Base-by-base conservation (phyloP, 2,329 filamentous ascomycete species). In the Penicillium sp. region DNA sequence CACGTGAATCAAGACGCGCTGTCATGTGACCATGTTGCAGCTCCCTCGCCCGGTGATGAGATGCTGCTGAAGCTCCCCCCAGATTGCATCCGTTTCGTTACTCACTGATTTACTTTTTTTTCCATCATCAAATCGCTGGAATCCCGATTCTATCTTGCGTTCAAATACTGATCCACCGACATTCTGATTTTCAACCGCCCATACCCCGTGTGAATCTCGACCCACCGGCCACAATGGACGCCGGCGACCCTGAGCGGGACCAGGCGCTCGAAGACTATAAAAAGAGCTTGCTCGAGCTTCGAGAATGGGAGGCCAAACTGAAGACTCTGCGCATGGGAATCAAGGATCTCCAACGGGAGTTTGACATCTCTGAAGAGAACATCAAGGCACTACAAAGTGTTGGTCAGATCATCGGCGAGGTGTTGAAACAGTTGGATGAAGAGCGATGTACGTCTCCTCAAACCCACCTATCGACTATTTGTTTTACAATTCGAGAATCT, bases 381-480 rank as follows among this genome's bases (percentile, higher is more conserved):
- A 98, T 99, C 83, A 99, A 99, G 83, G 95, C 95, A 65, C 82
- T 99, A 71, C 95, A 99, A 82, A 98, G 95, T 76, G 95, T 99
- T 54, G 95, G 95, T 50, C 95, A 99, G 81, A 99, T 99, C 77
- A 98, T 99, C 76, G 95, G 95, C 69, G 95, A 99, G 79, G 96
- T 99, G 60, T 81, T 99, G 72, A 99, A 99, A 82, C 96, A 99
- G 82, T 84, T 99, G 63, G 95, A 99, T 73, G 95, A 99, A 70
- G 96, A 99, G 83, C 84, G 95, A 88, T 99, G 93, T 97, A 82
- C 76, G 90, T 80, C 29, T 27, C 48, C 27, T 10, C 8, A 19
- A 45, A 45, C 7, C 24, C 26, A 41, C 52, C 46, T 55, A 39
- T 50, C 45, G 10, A 24, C 21, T n/a, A 55, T 6, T 26, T 46